Evolutionary conservation across 805 yeast genomes (phyloP), one percentile per base, ranked within the genome.

Genomic region (Candida golubevii): DNA sequence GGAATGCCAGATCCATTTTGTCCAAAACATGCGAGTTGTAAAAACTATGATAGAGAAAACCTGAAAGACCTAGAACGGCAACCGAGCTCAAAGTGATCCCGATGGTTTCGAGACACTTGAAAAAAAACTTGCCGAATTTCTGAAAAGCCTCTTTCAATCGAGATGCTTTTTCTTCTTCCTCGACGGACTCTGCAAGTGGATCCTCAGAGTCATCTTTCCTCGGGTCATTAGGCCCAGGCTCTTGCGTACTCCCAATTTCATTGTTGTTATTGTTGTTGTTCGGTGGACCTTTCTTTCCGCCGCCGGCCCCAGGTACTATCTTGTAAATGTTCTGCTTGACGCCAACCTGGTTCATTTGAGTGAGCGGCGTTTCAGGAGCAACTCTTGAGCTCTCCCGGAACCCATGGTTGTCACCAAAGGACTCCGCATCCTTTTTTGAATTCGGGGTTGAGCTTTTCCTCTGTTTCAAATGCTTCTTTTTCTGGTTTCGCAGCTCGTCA

Each of bases 31-130:
- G 84, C 4, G 50, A 39, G 36, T 75, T 69, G 61, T 86, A 86
- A 38, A 77, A 66, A 37, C 71, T 69, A 58, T 86, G 95, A 59
- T 86, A 86, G 11, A 77, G 54, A n/a, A 79, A 57, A 2, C 95
- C 95, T 3, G 91, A 85, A 2, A 79, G 63, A 0, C 86, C 91
- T 13, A 87, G 69, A 32, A 86, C 78, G 2, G 79, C 72, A 31
- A 86, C 62, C 3, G 90, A 82, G 12, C 87, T 79, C 37, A 85
- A 67, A 13, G 90, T 85, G 36, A 86, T 79, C 3, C 86, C 80
- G 0, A 82, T 80, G 0, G 93, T 80, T 58, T 86, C 93, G 5
- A 75, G 48, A 45, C 80, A 73, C 54, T 79, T 82, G 45, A 52
- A 49, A 5, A 56, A 29, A 26, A 71, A 67, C 18, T 49, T 45